These are phyloP conservation scores for Adansonia grandidieri DNA, from an alignment of 441 rosid genomes.

Conservation along the genomic window DNA sequence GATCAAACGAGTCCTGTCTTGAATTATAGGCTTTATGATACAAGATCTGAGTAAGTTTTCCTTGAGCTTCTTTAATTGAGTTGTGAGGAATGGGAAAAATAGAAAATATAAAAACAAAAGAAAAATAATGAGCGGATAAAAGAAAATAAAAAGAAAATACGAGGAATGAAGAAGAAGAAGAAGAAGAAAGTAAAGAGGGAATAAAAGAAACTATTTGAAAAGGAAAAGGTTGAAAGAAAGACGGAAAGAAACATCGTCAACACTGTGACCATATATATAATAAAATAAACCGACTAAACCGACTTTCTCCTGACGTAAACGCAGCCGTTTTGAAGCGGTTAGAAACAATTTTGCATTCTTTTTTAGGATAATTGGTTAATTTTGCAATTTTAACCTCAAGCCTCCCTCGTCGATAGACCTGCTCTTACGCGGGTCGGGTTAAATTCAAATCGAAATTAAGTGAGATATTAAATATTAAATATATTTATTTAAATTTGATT, in stretches of 20 bases:
- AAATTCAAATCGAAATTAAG: too few species aligned
- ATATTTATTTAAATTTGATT: too few species aligned
- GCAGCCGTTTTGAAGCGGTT: too few species aligned
- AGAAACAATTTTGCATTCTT: too few species aligned
- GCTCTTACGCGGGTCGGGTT: too few species aligned
- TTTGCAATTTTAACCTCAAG: too few species aligned
- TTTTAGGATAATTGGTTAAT: too few species aligned
- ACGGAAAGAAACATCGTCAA: too few species aligned
- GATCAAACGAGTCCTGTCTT: slow-evolving; percentile 27
- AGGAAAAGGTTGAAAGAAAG: too few species aligned
- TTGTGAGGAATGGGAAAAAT: neutral
- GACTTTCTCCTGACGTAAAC: neutral
- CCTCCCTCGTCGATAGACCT: too few species aligned
- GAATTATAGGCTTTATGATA: slow-evolving; percentile 25
- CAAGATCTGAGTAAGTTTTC: slow-evolving; percentile 30
- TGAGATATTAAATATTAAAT: too few species aligned
- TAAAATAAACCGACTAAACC: neutral
- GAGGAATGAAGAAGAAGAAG: neutral
- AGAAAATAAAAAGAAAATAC: neutral
- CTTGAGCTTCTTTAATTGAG: slow-evolving; percentile 5
- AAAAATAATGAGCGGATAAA: neutral
- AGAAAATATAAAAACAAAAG: neutral
- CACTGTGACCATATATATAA: neutral
- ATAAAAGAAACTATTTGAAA: too few species aligned
- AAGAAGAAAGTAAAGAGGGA: neutral